phyloP scores from a whole-genome alignment of 2,329 filamentous ascomycete genomes.

The Cladosporium velox region DNA sequence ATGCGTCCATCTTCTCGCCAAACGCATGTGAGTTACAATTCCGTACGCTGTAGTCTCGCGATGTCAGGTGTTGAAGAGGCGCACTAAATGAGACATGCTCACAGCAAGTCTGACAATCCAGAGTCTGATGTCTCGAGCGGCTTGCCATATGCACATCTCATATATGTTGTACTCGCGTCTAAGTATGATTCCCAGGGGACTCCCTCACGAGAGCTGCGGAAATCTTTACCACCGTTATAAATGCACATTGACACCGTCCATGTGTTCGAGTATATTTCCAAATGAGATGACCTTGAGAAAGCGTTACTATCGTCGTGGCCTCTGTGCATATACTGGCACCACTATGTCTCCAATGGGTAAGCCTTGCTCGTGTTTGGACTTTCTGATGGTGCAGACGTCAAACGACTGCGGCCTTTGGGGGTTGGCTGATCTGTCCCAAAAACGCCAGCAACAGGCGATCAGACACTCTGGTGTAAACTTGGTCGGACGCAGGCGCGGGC shows the following conservation, averaged over 20 bases:
- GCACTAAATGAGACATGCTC: background rate
- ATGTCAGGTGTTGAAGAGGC: background rate
- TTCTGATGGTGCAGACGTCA: background rate
- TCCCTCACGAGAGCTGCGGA: no score
- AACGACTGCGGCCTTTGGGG: background rate
- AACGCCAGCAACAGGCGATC: no score
- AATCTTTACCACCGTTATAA: background rate
- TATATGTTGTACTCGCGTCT: background rate
- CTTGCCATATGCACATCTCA: background rate
- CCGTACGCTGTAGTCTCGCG: no score
- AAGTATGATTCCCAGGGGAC: background rate
- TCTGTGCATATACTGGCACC: background rate
- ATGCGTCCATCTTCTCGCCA: no score
- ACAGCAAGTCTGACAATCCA: background rate
- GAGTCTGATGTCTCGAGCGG: background rate
- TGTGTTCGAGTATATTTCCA: background rate
- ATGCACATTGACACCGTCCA: background rate
- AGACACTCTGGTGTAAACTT: background rate
- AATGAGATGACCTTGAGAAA: background rate
- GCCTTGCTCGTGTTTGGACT: background rate
- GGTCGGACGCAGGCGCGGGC: fast-evolving
- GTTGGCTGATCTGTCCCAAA: background rate
- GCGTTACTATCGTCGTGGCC: background rate
- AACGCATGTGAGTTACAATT: no score
- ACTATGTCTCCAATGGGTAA: background rate